Evolutionary conservation across 192 early-diverging fungal species (phyloP).

Genomic region (Chytriomyces confervae): DNA sequence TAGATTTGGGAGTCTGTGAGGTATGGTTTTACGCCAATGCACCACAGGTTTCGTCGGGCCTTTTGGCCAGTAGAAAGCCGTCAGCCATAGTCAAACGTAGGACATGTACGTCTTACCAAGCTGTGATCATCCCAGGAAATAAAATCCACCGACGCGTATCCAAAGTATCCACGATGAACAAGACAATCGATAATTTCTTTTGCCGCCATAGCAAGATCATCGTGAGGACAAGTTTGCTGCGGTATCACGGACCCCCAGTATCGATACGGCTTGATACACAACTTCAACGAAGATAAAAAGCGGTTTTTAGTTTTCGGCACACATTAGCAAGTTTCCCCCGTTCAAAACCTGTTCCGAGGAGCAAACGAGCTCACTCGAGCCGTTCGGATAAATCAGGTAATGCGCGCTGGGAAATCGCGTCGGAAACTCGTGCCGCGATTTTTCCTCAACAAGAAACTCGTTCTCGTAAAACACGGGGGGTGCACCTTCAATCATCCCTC

Average conservation of each 20-base stretch:
- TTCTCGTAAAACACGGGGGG: constrained; percentile 21
- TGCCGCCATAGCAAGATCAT: constrained; percentile 19
- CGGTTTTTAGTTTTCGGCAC: background rate
- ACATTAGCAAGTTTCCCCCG: background rate
- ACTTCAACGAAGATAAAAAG: background rate
- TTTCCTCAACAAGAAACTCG: constrained; percentile 1
- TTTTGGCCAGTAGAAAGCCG: background rate
- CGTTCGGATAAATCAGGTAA: constrained; percentile 16
- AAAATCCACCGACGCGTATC: constrained; percentile 30
- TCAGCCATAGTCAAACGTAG: background rate
- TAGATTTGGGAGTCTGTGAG: background rate
- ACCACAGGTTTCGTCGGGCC: constrained; percentile 18
- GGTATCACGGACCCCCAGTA: constrained; percentile 27
- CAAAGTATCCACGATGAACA: constrained; percentile 12
- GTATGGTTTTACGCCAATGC: constrained; percentile 28
- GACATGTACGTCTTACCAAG: background rate
- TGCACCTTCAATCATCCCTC: constrained; percentile 24
- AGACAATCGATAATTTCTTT: background rate
- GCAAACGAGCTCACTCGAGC: background rate
- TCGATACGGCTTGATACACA: constrained; percentile 20
- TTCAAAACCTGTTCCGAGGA: constrained; percentile 18
- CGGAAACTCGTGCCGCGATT: background rate
- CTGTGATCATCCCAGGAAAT: constrained; percentile 24
- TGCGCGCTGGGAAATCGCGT: constrained; percentile 19
- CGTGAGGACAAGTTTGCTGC: constrained; percentile 16